Conservation (phyloP, 2,329 filamentous ascomycete genomes). For the Claviceps maximensis region DNA sequence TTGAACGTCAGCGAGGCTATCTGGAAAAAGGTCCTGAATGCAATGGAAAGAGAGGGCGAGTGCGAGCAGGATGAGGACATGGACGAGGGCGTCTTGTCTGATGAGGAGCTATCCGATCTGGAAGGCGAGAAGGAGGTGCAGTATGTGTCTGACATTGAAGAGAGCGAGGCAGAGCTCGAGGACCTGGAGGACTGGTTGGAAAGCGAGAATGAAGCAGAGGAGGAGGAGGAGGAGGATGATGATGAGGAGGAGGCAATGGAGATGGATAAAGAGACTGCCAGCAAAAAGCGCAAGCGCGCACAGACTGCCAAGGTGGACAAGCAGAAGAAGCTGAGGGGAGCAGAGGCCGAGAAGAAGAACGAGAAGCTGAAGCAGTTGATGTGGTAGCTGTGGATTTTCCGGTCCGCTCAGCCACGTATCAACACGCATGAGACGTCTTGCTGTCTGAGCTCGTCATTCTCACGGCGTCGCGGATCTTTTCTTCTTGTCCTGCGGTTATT, state of each 20-base stretch:
- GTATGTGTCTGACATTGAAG: conserved; percentile 85
- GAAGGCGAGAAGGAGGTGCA: conserved; percentile 67
- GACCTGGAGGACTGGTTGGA: conserved; percentile 91
- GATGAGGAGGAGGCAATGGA: too few species aligned
- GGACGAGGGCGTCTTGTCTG: conserved; percentile 73
- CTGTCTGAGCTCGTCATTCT: too few species aligned
- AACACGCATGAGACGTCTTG: neutral
- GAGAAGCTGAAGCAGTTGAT: conserved; percentile 25
- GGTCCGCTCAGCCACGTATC: too few species aligned
- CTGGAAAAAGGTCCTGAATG: conserved; percentile 92
- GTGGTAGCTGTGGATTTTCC: conserved; percentile 27
- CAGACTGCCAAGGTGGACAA: conserved; percentile 32
- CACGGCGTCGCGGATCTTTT: too few species aligned
- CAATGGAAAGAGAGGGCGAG: conserved; percentile 77
- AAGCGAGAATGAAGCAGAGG: conserved; percentile 48
- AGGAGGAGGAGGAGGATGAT: conserved; percentile 46
- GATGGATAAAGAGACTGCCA: conserved; percentile 42
- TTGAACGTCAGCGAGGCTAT: conserved; percentile 90
- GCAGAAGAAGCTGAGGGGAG: conserved; percentile 33
- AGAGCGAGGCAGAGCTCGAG: conserved; percentile 64
- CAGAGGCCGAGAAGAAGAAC: conserved; percentile 63
- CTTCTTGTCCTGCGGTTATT: too few species aligned
- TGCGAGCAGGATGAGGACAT: conserved; percentile 74
- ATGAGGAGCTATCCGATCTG: conserved; percentile 59
- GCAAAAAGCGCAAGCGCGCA: conserved; percentile 42